Evolutionary conservation across 176 grass and related monocot species (phyloP).

Genomic region (Eleusine coracana): DNA sequence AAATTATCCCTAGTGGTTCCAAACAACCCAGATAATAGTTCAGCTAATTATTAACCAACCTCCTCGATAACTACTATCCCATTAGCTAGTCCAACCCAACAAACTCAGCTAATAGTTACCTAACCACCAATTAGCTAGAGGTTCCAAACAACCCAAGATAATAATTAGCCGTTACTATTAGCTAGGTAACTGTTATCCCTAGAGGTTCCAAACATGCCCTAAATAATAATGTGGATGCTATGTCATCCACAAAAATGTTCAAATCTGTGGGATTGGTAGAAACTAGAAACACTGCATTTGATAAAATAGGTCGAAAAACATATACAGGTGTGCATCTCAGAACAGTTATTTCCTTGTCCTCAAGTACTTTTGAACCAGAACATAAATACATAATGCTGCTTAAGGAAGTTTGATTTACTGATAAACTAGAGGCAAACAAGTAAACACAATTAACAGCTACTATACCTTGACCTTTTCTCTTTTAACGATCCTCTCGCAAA

Average conservation of each 20-base stretch:
- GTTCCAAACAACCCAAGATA: too few relatives aligned
- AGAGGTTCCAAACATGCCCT: too few relatives aligned
- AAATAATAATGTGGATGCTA: background rate
- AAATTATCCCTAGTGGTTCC: too few relatives aligned
- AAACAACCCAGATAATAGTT: too few relatives aligned
- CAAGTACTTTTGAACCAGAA: constrained; percentile 12
- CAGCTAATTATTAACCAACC: too few relatives aligned
- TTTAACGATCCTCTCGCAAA: constrained; percentile 94
- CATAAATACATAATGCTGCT: background rate
- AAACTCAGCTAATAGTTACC: too few relatives aligned
- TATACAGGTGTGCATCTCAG: background rate
- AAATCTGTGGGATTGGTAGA: background rate
- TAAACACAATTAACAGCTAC: constrained; percentile 24
- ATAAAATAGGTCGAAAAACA: background rate
- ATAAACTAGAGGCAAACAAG: constrained; percentile 8
- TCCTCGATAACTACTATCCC: too few relatives aligned
- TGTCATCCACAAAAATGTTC: background rate
- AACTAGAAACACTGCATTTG: background rate
- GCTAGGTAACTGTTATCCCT: too few relatives aligned
- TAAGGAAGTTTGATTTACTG: constrained; percentile 8
- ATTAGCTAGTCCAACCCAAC: too few relatives aligned
- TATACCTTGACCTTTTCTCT: constrained; percentile 93
- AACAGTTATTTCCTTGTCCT: background rate
- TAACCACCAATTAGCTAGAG: too few relatives aligned
- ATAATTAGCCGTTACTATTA: too few relatives aligned